These are phyloP conservation scores for Persicaria tinctoria DNA, from an alignment of 148 eudicot genomes.

Conservation along the genomic window DNA sequence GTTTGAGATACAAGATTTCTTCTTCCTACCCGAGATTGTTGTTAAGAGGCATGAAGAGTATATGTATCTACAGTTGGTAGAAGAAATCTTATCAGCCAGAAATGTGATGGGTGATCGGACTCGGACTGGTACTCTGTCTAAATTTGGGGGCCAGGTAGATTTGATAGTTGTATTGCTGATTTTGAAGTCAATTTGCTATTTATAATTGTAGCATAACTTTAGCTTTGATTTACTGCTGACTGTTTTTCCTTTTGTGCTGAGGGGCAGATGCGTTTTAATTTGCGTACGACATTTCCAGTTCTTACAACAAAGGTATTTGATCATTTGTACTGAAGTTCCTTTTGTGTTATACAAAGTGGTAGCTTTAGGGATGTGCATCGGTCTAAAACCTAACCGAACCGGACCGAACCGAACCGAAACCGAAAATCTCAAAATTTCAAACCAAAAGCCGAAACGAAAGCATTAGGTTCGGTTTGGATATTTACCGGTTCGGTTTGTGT, in stretches of 20 bases:
- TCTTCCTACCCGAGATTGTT: conserved; percentile 26
- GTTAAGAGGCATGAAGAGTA: too few relatives aligned
- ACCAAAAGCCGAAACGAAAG: too few relatives aligned
- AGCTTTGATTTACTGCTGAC: not conserved
- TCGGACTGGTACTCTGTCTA: conserved; percentile 68
- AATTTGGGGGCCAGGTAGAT: conserved; percentile 94
- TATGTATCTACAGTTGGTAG: too few relatives aligned
- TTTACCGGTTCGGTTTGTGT: too few relatives aligned
- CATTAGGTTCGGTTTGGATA: too few relatives aligned
- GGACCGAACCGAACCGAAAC: too few relatives aligned
- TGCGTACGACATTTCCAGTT: conserved; percentile 77
- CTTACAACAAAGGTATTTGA: conserved; percentile 70
- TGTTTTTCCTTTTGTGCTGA: not conserved
- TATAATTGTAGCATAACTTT: not conserved
- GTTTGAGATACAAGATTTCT: conserved; percentile 52
- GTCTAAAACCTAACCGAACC: too few relatives aligned
- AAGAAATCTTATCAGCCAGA: too few relatives aligned
- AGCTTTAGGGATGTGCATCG: not conserved
- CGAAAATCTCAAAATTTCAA: too few relatives aligned
- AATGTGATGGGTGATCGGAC: too few relatives aligned
- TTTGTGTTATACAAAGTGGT: not conserved
- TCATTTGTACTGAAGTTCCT: not conserved
- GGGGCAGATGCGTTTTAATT: conserved; percentile 86
- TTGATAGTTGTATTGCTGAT: not conserved
- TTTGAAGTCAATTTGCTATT: not conserved